Evolutionary conservation across 306 rosid genomes (phyloP), one percentile per base, ranked within the genome.

Genomic region (Vigna nakashimae): DNA sequence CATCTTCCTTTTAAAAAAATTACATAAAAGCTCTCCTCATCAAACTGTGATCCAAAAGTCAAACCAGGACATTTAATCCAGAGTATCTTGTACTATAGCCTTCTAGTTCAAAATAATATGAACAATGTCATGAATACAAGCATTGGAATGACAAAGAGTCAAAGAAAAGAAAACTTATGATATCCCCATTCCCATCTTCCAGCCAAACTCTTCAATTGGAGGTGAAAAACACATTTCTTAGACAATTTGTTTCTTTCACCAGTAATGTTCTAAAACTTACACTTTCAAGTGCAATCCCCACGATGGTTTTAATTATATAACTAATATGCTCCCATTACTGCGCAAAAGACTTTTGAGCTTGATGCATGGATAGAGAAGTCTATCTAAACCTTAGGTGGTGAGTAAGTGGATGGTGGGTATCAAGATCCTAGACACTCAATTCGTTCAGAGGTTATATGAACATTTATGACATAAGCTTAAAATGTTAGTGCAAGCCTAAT

Each of bases 401-500:
- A 49, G 5, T 15, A 32, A 3, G 42, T 11, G 11, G 49, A 36
- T 14, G 55, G 34, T 26, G 36, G 30, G 57, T 12, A 70, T 71
- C 57, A 70, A 52, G 42, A 22, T 79, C 72, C 24, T n/a, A 5
- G 55, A 38, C 7, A 43, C 18, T 73, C 9, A 45, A 17, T 73
- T 52, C 6, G 34, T 38, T 49, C 56, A 16, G 48, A 70, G 20
- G 42, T 17, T 48, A 70, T 70, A 55, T 40, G 43, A 45, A 13
- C 17, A 70, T 49, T 10, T 49, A 59, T 56, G 32, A 73, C 28
- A 53, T 63, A 73, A 52, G 51, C 79, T 64, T 52, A 65, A 73
- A 28, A 53, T 64, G 20, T 79, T 22, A 24, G 72, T 43, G 74
- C 80, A 74, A 80, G 59, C 43, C 22, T 26, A 58, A n/a, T 13